Evolutionary conservation across 495 filamentous ascomycete genomes (phyloP), one percentile per base, ranked within the genome.

Genomic region (Penicillium psychrofluorescens): DNA sequence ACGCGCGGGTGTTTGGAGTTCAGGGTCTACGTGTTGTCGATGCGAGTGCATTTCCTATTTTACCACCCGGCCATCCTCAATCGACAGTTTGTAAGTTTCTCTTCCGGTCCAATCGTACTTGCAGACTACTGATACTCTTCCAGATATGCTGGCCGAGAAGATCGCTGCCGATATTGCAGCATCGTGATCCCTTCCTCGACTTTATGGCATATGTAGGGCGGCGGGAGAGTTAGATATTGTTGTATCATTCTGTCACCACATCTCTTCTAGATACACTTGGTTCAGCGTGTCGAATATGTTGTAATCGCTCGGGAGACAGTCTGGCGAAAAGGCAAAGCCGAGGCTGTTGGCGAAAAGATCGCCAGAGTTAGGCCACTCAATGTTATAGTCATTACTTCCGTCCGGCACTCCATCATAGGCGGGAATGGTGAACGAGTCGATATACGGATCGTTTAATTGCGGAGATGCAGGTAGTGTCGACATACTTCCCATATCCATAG

Each of bases 71-170:
- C 0, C 76, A 81, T 56, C 80, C 77, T 9, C 64, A 72, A 51
- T 59, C 70, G 1, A 70, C 66, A 7, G 62, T 76, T 41, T 82
- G 66, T 72, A 44, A 51, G 68, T 65, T 13, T 34, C 11, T 56
- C 2, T 30, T 45, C 38, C 29, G 15, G 38, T 28, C 8, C 1
- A 7, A 0, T 22, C 22, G 6, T 22, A 22, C 6, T 22, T 22
- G 22, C 22, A 12, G 5, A n/a, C 0, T 8, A 11, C 15, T 22
- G 5, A 15, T 8, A 13, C 11, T 41, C 32, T 13, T 11, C 28
- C 31, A 71, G 64, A 76, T 57, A 73, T 71, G 63, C 59, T 83
- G 4, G 79, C 78, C 7, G 78, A 83, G 62, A 83, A 82, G 62
- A 79, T 83, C 52, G 76, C 76, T 1, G 63, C 68, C 15, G 65